Percentiles rank a stretch among this genome's conserved stretches.
Evolutionary conservation across 306 rosid genomes (phyloP).

Genomic region (Prunus persica): Prunus_persica_NCBIv2 NC_034015.1:17344501-17345000

Average conservation of each 20-base stretch:
- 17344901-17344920: neutral
- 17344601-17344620: constrained; percentile 18
- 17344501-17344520: constrained; percentile 44
- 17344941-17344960: neutral
- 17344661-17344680: neutral
- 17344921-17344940: constrained; percentile 8
- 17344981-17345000: neutral
- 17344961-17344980: neutral
- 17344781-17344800: constrained; percentile 1
- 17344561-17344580: constrained; percentile 31
- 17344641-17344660: constrained; percentile 2
- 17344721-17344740: constrained; percentile 38
- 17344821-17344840: constrained; percentile 7
- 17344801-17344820: constrained; percentile 19
- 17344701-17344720: constrained; percentile 19
- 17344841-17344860: constrained; percentile 21
- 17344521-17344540: constrained; percentile 62
- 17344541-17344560: constrained; percentile 74
- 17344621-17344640: neutral
- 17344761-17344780: neutral
- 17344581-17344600: neutral
- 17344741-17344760: constrained; percentile 26
- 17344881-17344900: neutral
- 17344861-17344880: neutral
- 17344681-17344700: neutral